These are phyloP conservation scores for Talaromyces trachyspermus DNA, from an alignment of 495 filamentous ascomycete genomes.

Conservation along the genomic window DNA sequence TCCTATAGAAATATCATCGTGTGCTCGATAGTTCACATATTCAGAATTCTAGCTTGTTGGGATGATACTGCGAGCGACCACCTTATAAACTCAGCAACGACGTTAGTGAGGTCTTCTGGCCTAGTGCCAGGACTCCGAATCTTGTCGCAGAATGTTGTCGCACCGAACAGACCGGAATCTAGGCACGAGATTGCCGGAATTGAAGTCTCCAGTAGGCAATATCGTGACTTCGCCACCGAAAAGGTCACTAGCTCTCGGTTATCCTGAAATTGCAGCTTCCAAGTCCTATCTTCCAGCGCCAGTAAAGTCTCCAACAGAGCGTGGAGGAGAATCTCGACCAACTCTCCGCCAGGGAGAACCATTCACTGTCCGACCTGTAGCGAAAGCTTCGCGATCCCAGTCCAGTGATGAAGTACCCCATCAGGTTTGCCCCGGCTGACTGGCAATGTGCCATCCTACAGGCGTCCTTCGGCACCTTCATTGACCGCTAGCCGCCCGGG, in stretches of 20 bases:
- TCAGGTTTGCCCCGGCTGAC: conserved; percentile 28
- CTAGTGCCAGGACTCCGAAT: conserved; percentile 25
- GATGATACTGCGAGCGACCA: neutral
- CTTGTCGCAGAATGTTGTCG: conserved; percentile 29
- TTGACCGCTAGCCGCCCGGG: conserved; percentile 11
- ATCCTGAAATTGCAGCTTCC: conserved; percentile 13
- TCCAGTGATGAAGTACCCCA: conserved; percentile 16
- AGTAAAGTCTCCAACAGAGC: conserved; percentile 16
- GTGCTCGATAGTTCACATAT: neutral
- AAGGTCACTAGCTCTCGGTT: conserved; percentile 11
- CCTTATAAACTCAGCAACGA: conserved; percentile 4
- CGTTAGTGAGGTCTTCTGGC: conserved; percentile 21
- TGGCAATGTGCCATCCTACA: conserved; percentile 12
- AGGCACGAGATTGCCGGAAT: conserved; percentile 26
- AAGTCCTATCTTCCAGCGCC: conserved; percentile 25
- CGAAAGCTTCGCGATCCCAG: conserved; percentile 15
- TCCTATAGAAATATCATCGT: neutral
- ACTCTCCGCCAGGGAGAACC: conserved; percentile 22
- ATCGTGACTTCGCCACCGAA: conserved; percentile 17
- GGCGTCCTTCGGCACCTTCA: conserved; percentile 7
- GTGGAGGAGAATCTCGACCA: conserved; percentile 22
- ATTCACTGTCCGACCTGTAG: conserved; percentile 15
- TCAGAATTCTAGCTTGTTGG: neutral
- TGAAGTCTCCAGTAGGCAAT: conserved; percentile 19
- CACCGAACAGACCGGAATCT: conserved; percentile 27